Evolutionary conservation across 2,329 filamentous ascomycete species (phyloP), one percentile per base, ranked within the genome.

Genomic region (Cytospora paraplurivora): DNA sequence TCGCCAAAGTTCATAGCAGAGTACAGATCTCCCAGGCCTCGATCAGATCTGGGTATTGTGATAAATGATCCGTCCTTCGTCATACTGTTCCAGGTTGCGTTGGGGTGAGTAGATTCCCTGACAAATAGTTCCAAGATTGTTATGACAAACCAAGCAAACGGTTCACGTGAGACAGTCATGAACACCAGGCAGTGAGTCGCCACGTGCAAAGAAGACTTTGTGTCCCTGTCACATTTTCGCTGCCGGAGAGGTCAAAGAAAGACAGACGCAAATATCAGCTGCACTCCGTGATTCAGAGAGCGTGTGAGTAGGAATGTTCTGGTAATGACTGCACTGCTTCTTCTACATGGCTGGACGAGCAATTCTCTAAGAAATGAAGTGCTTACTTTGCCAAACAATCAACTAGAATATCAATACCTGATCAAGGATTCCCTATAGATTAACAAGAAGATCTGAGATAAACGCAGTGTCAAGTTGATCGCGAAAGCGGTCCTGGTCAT

Each of bases 201-300:
- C 59, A 61, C 59, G 41, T 61, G 59, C 38, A 54, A 32, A 54
- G 49, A 1, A 27, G 35, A 47, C 19, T 19, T 21, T 47, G n/a
- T 47, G n/a, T 21, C 44, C 10, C 51, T 50, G 33, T 56, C 59
- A 61, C 35, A 21, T 50, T 49, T 37, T n/a, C 34, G 58, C 47
- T 50, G 59, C 34, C 17, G 17, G 55, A 38, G 51, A 50, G 19
- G 19, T 51, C 51, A n/a, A 32, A 34, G 32, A 38, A 41, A 61
- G 59, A 61, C 59, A 61, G 27, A 51, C 19, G 59, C 51, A 44
- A 33, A 11, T n/a, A 61, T 61, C 59, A 55, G 59, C 50, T 61
- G 59, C 34, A 19, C 32, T 38, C 59, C 51, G 49, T 61, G 59
- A 55, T 51, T 61, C 51, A 55, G 59, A 44, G 32, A 32, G 19